Evolutionary conservation across 2,329 filamentous ascomycete genomes (phyloP).

Genomic region (Scopulariopsis brevicaulis): DNA sequence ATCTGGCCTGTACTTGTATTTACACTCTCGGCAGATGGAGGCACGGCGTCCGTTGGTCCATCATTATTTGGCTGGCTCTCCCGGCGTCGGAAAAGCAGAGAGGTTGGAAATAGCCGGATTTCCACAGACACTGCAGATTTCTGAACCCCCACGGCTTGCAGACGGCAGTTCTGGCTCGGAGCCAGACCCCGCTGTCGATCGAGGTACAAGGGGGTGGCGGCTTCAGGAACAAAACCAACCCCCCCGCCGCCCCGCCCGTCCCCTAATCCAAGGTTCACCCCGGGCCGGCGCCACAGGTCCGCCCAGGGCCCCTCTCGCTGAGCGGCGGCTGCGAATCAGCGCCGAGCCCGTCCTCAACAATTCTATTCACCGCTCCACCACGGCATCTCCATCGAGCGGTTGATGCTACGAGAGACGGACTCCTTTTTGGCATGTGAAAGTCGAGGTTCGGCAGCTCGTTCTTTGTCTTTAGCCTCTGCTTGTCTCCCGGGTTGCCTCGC

Average conservation of each 20-base stretch:
- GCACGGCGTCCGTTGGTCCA: no score
- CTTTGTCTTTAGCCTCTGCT: background rate
- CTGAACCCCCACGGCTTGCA: background rate
- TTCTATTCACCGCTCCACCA: background rate
- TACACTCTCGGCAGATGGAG: no score
- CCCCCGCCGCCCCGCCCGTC: background rate
- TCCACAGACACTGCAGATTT: background rate
- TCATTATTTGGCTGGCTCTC: no score
- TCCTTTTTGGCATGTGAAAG: slow-evolving; percentile 1
- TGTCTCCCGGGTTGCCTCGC: background rate
- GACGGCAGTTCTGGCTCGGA: background rate
- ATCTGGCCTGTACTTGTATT: no score
- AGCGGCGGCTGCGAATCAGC: background rate
- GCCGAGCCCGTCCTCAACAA: slow-evolving; percentile 1
- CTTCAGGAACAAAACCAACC: background rate
- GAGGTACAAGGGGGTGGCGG: background rate
- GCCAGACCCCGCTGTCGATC: background rate
- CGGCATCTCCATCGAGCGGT: background rate
- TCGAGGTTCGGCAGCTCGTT: background rate
- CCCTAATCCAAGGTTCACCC: background rate
- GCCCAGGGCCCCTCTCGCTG: background rate
- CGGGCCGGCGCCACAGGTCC: background rate
- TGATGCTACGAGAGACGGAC: background rate
- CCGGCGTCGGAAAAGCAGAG: no score
- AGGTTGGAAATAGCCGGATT: background rate